Evolutionary conservation across 805 yeast species (phyloP), one percentile per base, ranked within the genome.

Genomic region (Ogataea saltuana): DNA sequence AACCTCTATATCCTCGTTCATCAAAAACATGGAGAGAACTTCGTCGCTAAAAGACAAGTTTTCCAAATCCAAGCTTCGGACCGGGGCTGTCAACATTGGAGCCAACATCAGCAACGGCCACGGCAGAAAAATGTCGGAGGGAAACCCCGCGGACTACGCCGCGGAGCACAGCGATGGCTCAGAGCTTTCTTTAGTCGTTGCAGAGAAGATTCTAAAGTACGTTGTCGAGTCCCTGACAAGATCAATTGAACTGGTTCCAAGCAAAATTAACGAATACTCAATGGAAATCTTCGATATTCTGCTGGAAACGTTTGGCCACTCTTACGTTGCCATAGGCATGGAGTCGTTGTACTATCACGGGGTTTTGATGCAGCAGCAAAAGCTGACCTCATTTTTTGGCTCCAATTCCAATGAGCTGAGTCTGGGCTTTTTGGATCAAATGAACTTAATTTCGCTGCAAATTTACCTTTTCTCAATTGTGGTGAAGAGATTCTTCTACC

Each of bases 141-240:
- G 41, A 5, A 41, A 29, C 18, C 32, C 18, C 6, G 44, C 46
- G 6, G 54, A 55, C 30, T 25, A 36, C 30, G 53, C 56, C 19
- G 49, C 46, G 18, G 45, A 40, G 4, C 49, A 13, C 10, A 35
- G 26, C 17, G 51, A 46, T 21, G 41, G 45, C 4, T 47, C 49
- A 7, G 50, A 50, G 12, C 49, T 75, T 33, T 69, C 71, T 22
- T 58, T 83, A 6, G 54, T 65, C 12, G 66, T 71, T 19, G 80
- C 86, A 2, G 90, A 87, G 50, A 67, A 71, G 3, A 75, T 87
- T 44, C 67, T 88, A 30, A 82, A 81, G 51, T 76, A 85, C 13
- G 75, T 83, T 6, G 83, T 88, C 26, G 97, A 89, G 63, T 75
- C 90, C 1, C 70, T 88, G 4, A 83, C 90, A 2, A 72, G 97